Evolutionary conservation across 2,329 filamentous ascomycete species (phyloP).

Genomic region (Colletotrichum sidae): DNA sequence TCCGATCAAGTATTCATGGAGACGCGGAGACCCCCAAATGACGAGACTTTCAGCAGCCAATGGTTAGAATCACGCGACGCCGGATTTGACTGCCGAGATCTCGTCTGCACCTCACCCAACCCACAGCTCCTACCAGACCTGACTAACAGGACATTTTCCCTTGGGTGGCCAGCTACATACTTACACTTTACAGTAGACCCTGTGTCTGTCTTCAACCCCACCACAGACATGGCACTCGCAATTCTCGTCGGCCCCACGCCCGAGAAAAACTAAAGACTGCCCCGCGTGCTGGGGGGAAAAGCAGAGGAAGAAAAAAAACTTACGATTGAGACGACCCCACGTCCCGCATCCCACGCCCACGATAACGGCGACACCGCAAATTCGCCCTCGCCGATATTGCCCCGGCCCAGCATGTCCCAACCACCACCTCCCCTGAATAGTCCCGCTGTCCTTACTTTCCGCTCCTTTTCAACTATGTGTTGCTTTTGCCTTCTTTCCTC

Average conservation of each 20-base stretch:
- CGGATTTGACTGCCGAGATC: no score
- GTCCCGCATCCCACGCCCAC: not conserved
- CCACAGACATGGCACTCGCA: conserved; percentile 10
- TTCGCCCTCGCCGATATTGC: conserved; percentile 21
- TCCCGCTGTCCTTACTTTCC: not conserved
- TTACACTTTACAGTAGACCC: not conserved
- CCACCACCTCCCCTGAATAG: conserved; percentile 10
- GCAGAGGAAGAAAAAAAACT: conserved; percentile 11
- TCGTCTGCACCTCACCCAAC: no score
- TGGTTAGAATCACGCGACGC: no score
- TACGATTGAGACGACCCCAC: conserved; percentile 15
- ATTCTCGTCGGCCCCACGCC: conserved; percentile 15
- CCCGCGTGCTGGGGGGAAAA: not conserved
- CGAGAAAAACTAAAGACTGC: not conserved
- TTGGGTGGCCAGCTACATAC: not conserved
- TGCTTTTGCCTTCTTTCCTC: not conserved
- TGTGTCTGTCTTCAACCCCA: not conserved
- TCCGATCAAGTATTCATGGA: no score
- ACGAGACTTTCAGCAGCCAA: no score
- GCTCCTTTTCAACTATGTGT: conserved; percentile 4
- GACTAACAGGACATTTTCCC: no score
- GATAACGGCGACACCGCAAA: conserved; percentile 23
- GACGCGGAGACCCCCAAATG: no score
- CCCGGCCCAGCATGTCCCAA: conserved; percentile 10
- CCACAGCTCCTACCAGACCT: no score